Conservation (phyloP, 768 basidiomycete species). For the Calocybe indica region DNA sequence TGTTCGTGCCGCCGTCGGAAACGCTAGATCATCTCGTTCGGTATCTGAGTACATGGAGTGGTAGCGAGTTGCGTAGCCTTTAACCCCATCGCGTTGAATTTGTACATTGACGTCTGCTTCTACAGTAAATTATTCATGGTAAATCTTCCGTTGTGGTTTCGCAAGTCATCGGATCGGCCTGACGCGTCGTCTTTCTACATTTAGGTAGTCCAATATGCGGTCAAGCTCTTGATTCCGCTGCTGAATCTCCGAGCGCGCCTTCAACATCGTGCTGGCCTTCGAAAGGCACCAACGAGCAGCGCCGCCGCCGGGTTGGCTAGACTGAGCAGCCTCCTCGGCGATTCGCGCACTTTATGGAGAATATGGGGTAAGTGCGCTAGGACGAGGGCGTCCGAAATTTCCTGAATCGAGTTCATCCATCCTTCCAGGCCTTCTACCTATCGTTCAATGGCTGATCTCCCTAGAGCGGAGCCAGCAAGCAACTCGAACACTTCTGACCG, state of each 20-base stretch:
- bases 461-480: conserved; percentile 68
- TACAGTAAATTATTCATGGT: conserved; percentile 75
- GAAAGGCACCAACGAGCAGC: conserved; percentile 46
- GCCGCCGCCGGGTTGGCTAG: conserved; percentile 47
- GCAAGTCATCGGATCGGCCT: no score
- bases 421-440: conserved; percentile 62
- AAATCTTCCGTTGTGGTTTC: no score
- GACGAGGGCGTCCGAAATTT: no score
- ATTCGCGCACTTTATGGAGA: conserved; percentile 70
- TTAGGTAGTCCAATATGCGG: conserved; percentile 68
- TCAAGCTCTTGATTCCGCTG: conserved; percentile 65
- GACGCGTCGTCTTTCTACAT: background rate
- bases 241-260: conserved; percentile 62
- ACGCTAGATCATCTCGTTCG: conserved; percentile 68
- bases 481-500: conserved; percentile 63
- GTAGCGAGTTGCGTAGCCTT: conserved; percentile 67
- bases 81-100: conserved; percentile 1
- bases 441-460: conserved; percentile 74
- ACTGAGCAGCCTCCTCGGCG: conserved; percentile 50
- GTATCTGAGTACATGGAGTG: conserved; percentile 79
- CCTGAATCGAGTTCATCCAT: background rate
- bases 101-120: conserved; percentile 1
- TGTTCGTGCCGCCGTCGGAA: conserved; percentile 50
- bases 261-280: conserved; percentile 59
- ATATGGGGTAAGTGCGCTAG: conserved; percentile 59